A percentile compares a stretch with the other conserved stretches of the same genome.
These are phyloP conservation scores for Dianthus caryophyllus DNA, from an alignment of 148 eudicot species.

Conservation along the genomic window DNA sequence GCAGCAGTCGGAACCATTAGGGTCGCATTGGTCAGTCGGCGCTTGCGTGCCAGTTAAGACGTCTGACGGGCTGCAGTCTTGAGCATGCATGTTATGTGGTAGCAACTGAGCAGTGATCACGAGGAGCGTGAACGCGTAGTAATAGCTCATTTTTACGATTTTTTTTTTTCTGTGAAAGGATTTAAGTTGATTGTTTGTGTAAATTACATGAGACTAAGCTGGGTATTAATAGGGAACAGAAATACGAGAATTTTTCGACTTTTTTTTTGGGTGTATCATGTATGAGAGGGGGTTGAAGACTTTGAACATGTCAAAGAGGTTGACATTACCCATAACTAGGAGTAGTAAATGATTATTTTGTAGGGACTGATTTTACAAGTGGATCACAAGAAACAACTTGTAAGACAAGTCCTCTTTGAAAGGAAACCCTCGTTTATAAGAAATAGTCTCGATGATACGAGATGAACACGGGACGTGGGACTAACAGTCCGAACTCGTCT, in stretches of 20 bases:
- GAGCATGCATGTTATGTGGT: constrained; percentile 8
- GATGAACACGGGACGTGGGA: too few relatives aligned
- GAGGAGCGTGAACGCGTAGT: background rate
- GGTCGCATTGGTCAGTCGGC: constrained; percentile 30
- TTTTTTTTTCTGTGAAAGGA: background rate
- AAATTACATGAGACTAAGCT: constrained; percentile 3
- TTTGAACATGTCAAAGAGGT: too few relatives aligned
- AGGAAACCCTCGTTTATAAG: too few relatives aligned
- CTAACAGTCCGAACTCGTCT: too few relatives aligned
- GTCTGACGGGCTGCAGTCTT: constrained; percentile 16
- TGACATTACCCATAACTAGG: too few relatives aligned
- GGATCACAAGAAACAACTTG: too few relatives aligned
- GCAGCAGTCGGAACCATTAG: constrained; percentile 24
- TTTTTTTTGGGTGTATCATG: too few relatives aligned
- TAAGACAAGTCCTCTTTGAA: too few relatives aligned
- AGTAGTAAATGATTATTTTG: too few relatives aligned
- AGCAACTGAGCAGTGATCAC: background rate
- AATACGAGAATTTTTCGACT: background rate
- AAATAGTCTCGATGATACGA: too few relatives aligned
- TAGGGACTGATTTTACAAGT: too few relatives aligned
- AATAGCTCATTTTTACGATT: background rate
- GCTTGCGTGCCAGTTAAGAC: constrained; percentile 20
- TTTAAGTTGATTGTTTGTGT: background rate
- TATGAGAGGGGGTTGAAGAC: too few relatives aligned
- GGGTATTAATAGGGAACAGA: background rate